phyloP scores from a whole-genome alignment of 352 stramenopile genomes.

The Ophiocytium majus region DNA sequence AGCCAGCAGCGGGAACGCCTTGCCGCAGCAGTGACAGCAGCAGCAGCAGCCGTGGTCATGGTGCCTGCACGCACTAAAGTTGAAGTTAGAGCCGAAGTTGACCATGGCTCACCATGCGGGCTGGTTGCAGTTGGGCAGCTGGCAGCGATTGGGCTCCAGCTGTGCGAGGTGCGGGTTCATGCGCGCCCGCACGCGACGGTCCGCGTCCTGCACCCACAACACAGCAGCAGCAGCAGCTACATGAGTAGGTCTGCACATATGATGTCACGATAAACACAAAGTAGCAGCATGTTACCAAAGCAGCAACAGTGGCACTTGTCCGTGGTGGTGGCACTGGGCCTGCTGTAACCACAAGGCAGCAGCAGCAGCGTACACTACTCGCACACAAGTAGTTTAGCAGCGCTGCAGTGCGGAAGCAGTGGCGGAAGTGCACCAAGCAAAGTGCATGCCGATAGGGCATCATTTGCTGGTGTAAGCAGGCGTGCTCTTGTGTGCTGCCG shows the following conservation, averaged over 20 bases:
- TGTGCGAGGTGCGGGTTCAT: background rate
- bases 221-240: background rate
- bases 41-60: background rate
- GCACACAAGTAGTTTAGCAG: too few species aligned
- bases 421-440: background rate
- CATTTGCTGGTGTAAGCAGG: background rate
- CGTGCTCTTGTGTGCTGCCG: background rate
- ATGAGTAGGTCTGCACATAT: background rate
- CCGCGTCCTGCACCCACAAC: background rate
- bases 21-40: background rate
- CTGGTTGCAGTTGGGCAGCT: background rate
- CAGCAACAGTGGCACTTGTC: background rate
- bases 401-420: background rate
- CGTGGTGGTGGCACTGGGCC: background rate
- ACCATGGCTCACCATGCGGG: background rate
- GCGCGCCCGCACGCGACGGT: background rate
- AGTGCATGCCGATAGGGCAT: background rate
- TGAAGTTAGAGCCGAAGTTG: too few species aligned
- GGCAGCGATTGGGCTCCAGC: background rate
- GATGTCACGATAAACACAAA: background rate
- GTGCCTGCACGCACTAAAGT: background rate
- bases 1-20: too few species aligned
- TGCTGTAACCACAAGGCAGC: background rate
- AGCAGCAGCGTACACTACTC: too few species aligned
- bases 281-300: background rate